A percentile compares a stretch with the other conserved stretches of the same genome.
phyloP scores from a whole-genome alignment of 1,284 basidiomycete species.

The Ustilago bromivora region DNA sequence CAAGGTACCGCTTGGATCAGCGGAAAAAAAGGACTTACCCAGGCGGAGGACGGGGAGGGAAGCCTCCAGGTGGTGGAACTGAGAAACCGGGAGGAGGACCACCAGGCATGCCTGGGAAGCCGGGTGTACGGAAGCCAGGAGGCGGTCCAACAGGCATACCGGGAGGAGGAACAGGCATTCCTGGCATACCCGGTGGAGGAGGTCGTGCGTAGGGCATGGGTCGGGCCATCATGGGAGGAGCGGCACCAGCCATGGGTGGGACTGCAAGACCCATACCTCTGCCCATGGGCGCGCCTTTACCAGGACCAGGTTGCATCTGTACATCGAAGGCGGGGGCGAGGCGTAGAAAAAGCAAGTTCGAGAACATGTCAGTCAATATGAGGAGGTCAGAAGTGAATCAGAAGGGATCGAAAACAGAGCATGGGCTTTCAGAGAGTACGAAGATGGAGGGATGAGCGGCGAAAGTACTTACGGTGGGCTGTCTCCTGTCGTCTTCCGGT shows the following conservation, averaged over 20 bases:
- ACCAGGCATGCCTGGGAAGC: slow-evolving; percentile 49
- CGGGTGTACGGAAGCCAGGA: slow-evolving; percentile 65
- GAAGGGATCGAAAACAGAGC: neutral
- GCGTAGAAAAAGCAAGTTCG: neutral
- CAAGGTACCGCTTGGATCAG: neutral
- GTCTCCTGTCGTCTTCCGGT: slow-evolving; percentile 87
- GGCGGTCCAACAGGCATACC: slow-evolving; percentile 62
- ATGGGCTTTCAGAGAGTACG: neutral
- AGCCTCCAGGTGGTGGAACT: slow-evolving; percentile 34
- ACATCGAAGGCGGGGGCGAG: neutral
- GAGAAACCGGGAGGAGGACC: slow-evolving; percentile 50
- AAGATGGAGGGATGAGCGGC: neutral
- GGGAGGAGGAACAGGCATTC: slow-evolving; percentile 72
- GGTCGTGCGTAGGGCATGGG: slow-evolving; percentile 72
- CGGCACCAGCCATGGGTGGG: slow-evolving; percentile 74
- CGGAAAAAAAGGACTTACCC: slow-evolving; percentile 18
- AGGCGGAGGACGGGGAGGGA: slow-evolving; percentile 46
- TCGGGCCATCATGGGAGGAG: slow-evolving; percentile 72
- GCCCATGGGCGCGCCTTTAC: slow-evolving; percentile 92
- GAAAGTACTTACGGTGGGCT: slow-evolving; percentile 75
- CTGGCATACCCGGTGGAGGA: slow-evolving; percentile 75
- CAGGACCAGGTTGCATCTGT: slow-evolving; percentile 85
- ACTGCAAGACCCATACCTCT: slow-evolving; percentile 92
- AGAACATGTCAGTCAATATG: neutral
- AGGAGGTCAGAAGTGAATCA: neutral